Evolutionary conservation across 768 basidiomycete species (phyloP), one percentile per base, ranked within the genome.

Genomic region (Tulasnella sp.): DNA sequence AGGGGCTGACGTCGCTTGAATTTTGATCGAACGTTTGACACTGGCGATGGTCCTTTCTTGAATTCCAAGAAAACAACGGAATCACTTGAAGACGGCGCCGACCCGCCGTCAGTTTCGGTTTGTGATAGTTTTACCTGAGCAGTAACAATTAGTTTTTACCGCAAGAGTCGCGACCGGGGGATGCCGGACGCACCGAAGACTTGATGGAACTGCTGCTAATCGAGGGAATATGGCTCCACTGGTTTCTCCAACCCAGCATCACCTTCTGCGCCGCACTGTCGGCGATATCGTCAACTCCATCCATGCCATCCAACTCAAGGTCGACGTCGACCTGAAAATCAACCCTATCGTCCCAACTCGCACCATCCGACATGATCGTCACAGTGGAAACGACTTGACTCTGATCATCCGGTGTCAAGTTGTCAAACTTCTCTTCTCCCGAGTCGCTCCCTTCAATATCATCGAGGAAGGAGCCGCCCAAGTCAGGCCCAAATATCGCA

Each of bases 161-260:
- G 21, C n/a, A 3, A 46, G n/a, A 3, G 8, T 5, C 17, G n/a
- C n/a, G 7, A 31, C 2, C n/a, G 17, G n/a, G 7, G 45, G 7
- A 25, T 4, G 6, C 2, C 32, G 9, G 17, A 46, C 45, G 25
- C 5, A 46, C 45, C 7, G 25, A 25, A 19, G 45, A 11, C 19
- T 23, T 25, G 23, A 31, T n/a, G 17, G 45, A 29, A 15, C 6
- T 51, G 25, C 23, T 51, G 15, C 36, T 36, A 15, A 6, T 11
- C 21, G 27, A 23, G 23, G 21, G 6, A 14, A 35, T 11, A 57
- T 57, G 54, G 41, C 45, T 46, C 54, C 54, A 57, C 54, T 25
- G 54, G 19, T 19, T 46, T 32, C 54, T 57, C 54, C 54, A 57
- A 14, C 54, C 54, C 17, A 31, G n/a, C 54, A 57, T 57, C 4